Conservation (phyloP, 2,329 filamentous ascomycete species). For the Venturia effusa region DNA sequence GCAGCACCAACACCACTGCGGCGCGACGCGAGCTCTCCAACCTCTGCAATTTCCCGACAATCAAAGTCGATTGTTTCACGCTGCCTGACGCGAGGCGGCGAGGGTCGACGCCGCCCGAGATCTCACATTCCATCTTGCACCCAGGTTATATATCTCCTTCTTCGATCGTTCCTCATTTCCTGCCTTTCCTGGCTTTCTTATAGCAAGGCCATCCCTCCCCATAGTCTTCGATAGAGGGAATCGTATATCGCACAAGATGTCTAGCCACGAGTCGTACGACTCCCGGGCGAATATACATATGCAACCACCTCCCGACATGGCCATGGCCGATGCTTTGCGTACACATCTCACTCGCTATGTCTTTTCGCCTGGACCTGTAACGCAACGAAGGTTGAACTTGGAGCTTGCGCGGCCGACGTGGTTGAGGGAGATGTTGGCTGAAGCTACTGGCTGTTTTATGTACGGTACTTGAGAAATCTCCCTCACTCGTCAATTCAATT, state of each 20-base stretch:
- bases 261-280: background rate
- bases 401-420: slow-evolving; percentile 42
- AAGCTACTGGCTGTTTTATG: slow-evolving; percentile 47
- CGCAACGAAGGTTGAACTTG: slow-evolving; percentile 43
- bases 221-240: background rate
- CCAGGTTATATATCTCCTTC: background rate
- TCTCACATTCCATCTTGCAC: background rate
- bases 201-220: background rate
- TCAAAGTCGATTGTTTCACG: background rate
- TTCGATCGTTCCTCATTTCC: background rate
- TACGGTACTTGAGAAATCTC: slow-evolving; percentile 27
- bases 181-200: background rate
- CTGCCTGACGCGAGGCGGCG: too few relatives aligned
- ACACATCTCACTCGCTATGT: slow-evolving; percentile 40
- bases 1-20: background rate
- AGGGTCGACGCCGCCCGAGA: too few relatives aligned
- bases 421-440: slow-evolving; percentile 45
- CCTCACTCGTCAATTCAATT: slow-evolving; percentile 12
- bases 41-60: background rate
- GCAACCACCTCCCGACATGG: slow-evolving; percentile 23
- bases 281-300: background rate
- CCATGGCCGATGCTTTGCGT: slow-evolving; percentile 42
- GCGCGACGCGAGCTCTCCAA: background rate
- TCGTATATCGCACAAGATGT: background rate
- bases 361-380: slow-evolving; percentile 38